Base-by-base conservation (phyloP, 2,329 filamentous ascomycete genomes). In the Penicillium occitanis region DNA sequence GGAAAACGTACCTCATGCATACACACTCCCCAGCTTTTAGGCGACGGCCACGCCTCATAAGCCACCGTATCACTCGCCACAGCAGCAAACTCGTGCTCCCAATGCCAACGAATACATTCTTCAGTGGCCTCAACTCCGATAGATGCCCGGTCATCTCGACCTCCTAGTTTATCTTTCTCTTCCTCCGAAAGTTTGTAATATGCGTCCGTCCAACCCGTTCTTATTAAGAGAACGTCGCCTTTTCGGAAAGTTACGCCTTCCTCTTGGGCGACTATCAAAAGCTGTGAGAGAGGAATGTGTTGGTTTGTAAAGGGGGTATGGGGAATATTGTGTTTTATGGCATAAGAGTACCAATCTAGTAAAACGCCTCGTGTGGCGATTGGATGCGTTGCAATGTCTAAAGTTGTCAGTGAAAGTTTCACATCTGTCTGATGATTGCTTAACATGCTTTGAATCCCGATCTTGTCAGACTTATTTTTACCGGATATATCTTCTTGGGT, bases 21-120 rank as follows among this genome's bases (percentile, higher is more conserved):
- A 60, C 62, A 65, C 5, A 67, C 63, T 22, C 64, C 65, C 66
- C 67, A 69, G 7, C 53, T 10, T 25, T 67, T 67, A 5, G 65
- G 28, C 4, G 63, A 64, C n/a, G 78, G 77, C 72, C 81, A 81
- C 8, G 77, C 78, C 69, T 86, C 85, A 67, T 84, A 82, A 1
- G 77, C 78, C 7, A 84, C 81, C 42, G 81, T 80, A 65, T 87
- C 85, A 3, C 84, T 83, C 0, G 81, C 85, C 0, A 86, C 80
- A 4, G 85, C 85, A 0, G 83, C 75, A 69, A 87, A 86, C n/a
- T 78, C 74, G 55, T 80, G 74, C 42, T 86, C 81, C 83, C 84
- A 87, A n/a, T 86, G 75, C 84, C 85, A 87, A 28, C 79, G 75
- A 4, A 85, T 77, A 3, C 79, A 79, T 8, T 78, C 80, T 14